Evolutionary conservation across 2,329 filamentous ascomycete species (phyloP).

Genomic region (Paraconiothyrium sp.): DNA sequence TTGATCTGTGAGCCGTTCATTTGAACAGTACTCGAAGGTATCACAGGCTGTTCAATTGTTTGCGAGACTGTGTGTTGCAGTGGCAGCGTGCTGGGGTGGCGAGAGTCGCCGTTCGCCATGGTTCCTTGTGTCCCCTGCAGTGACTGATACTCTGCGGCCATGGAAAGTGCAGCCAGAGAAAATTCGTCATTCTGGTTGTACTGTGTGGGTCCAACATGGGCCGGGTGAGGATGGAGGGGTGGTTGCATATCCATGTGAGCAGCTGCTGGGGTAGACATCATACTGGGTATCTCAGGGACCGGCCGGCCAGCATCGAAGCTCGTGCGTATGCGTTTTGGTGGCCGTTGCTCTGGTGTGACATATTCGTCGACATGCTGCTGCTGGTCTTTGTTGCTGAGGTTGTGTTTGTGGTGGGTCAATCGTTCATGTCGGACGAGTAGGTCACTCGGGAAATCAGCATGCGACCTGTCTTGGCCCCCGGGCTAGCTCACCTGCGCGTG

Average conservation of each 20-base stretch:
- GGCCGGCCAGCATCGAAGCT: constrained; percentile 36
- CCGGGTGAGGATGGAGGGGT: constrained; percentile 26
- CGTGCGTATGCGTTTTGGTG: constrained; percentile 38
- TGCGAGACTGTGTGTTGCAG: constrained; percentile 25
- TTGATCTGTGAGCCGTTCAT: constrained; percentile 29
- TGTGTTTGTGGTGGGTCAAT: constrained; percentile 44
- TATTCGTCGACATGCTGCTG: constrained; percentile 18
- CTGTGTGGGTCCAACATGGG: constrained; percentile 25
- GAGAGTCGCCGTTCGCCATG: constrained; percentile 26
- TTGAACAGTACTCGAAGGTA: constrained; percentile 16
- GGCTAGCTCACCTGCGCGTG: constrained; percentile 49
- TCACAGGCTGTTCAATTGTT: constrained; percentile 25
- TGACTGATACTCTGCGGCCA: constrained; percentile 54
- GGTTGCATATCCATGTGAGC: constrained; percentile 32
- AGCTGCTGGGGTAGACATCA: constrained; percentile 35
- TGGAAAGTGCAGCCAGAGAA: constrained; percentile 52
- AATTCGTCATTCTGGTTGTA: constrained; percentile 39
- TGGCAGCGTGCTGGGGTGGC: constrained; percentile 22
- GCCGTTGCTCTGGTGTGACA: constrained; percentile 28
- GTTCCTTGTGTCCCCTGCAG: constrained; percentile 45
- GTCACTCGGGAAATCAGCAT: constrained; percentile 40
- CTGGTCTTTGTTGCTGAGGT: constrained; percentile 22
- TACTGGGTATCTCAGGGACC: constrained; percentile 39
- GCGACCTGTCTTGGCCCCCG: background rate
- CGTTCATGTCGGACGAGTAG: constrained; percentile 53